phyloP scores from a whole-genome alignment of 228 moss, liverwort and hornwort genomes.

The Sphagnum magellanicum region DNA sequence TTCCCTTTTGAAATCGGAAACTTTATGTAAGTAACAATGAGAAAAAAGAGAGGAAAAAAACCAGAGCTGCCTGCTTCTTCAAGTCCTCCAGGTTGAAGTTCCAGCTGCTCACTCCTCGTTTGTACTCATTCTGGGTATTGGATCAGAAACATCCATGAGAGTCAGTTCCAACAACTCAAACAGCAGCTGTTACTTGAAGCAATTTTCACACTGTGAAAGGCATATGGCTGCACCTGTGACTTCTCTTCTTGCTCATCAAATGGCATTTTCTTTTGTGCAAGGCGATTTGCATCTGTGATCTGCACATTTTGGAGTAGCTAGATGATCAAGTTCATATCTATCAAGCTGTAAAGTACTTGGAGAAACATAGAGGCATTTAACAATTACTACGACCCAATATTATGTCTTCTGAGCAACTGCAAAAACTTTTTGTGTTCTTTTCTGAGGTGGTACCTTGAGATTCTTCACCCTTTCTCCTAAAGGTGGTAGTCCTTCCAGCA shows the following conservation, averaged over 20 bases:
- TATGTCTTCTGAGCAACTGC: no score
- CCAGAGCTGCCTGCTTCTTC: slow-evolving; percentile 84
- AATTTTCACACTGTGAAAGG: no score
- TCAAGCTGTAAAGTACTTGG: no score
- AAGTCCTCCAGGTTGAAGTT: slow-evolving; percentile 96
- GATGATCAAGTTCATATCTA: no score
- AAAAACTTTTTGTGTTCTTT: no score
- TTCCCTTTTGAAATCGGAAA: no score
- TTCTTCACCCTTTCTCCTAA: slow-evolving; percentile 84
- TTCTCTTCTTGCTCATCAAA: slow-evolving; percentile 94
- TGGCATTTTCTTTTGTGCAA: slow-evolving; percentile 95
- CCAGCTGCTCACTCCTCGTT: slow-evolving; percentile 96
- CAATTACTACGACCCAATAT: no score
- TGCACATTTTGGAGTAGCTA: slow-evolving; percentile 3
- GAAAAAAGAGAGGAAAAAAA: slow-evolving; percentile 1
- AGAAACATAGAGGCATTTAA: no score
- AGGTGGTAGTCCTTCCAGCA: slow-evolving; percentile 86
- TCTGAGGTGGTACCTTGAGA: slow-evolving; percentile 40
- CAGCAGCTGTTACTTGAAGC: no score
- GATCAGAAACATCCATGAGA: no score
- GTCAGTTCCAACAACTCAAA: no score
- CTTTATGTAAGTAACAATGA: no score
- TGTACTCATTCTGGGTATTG: slow-evolving; percentile 61
- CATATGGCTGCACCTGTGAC: slow-evolving; percentile 45
- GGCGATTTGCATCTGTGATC: slow-evolving; percentile 78